A percentile compares a stretch with the other conserved stretches of the same genome.
These are phyloP conservation scores for Leccinum uliginosum DNA, from an alignment of 768 basidiomycete species.

Conservation along the genomic window DNA sequence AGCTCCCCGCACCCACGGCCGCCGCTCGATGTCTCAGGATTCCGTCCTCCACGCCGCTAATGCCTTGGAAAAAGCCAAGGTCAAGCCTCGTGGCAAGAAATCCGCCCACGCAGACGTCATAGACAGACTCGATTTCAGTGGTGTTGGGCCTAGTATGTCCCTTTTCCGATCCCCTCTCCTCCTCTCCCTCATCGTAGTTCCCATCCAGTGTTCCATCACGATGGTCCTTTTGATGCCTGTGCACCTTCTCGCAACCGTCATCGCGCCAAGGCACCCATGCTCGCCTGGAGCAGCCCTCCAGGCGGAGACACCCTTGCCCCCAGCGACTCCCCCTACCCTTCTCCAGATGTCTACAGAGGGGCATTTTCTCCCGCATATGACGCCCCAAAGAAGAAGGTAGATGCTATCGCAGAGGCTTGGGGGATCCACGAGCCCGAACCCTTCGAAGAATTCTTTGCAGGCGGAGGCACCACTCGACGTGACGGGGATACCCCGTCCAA, in stretches of 20 bases:
- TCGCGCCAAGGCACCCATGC: conserved; percentile 75
- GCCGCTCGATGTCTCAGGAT: conserved; percentile 50
- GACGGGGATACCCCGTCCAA: conserved; percentile 58
- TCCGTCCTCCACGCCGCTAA: conserved; percentile 38
- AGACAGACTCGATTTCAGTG: conserved; percentile 82
- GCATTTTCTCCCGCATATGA: conserved; percentile 49
- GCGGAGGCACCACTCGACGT: conserved; percentile 50
- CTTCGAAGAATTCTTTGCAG: conserved; percentile 85
- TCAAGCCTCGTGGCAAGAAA: conserved; percentile 57
- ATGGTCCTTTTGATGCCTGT: conserved; percentile 89
- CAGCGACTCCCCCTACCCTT: conserved; percentile 47
- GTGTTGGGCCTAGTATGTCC: conserved; percentile 76
- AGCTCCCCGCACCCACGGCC: conserved; percentile 28
- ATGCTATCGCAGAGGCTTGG: conserved; percentile 90
- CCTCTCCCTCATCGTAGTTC: conserved; percentile 2
- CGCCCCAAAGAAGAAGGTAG: conserved; percentile 77
- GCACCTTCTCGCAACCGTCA: conserved; percentile 86
- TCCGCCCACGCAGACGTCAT: conserved; percentile 86
- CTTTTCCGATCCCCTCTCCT: not conserved
- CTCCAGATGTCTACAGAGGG: conserved; percentile 37
- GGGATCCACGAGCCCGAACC: conserved; percentile 91
- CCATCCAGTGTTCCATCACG: conserved; percentile 80
- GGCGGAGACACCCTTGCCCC: conserved; percentile 41
- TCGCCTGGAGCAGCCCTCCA: conserved; percentile 57
- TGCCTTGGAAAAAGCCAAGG: conserved; percentile 42